Evolutionary conservation across 805 yeast species (phyloP).

Genomic region (Candida sithepensis): DNA sequence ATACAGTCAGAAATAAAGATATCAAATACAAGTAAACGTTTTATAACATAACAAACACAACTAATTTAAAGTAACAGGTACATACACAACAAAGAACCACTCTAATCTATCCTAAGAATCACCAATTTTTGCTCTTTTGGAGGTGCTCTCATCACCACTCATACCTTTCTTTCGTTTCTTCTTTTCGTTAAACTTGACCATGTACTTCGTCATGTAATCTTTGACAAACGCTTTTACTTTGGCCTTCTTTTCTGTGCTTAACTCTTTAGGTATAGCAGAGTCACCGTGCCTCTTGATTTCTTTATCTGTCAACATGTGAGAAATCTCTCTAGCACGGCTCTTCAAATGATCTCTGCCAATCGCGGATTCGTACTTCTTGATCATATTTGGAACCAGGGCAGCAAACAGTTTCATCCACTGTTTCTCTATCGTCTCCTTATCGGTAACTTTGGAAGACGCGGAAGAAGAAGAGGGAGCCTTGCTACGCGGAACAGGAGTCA

Average conservation of each 20-base stretch:
- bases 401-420: conserved; percentile 59
- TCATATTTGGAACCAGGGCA: conserved; percentile 69
- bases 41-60: not conserved
- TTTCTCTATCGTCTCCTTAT: conserved; percentile 8
- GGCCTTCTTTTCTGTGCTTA: conserved; percentile 59
- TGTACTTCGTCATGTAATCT: conserved; percentile 63
- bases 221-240: conserved; percentile 66
- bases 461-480: not conserved
- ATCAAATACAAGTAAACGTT: not conserved
- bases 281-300: conserved; percentile 50
- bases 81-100: not conserved
- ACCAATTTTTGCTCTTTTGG: not conserved
- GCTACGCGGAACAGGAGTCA: not conserved
- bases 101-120: not conserved
- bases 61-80: not conserved
- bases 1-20: not conserved
- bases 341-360: conserved; percentile 74
- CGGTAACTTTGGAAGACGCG: not conserved
- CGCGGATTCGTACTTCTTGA: conserved; percentile 60
- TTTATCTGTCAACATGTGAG: conserved; percentile 60
- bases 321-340: conserved; percentile 76
- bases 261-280: conserved; percentile 47
- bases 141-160: not conserved
- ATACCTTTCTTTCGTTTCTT: conserved; percentile 17
- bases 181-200: conserved; percentile 44